Conservation (phyloP, 441 rosid genomes). For the Syzygium syzygioides region DNA sequence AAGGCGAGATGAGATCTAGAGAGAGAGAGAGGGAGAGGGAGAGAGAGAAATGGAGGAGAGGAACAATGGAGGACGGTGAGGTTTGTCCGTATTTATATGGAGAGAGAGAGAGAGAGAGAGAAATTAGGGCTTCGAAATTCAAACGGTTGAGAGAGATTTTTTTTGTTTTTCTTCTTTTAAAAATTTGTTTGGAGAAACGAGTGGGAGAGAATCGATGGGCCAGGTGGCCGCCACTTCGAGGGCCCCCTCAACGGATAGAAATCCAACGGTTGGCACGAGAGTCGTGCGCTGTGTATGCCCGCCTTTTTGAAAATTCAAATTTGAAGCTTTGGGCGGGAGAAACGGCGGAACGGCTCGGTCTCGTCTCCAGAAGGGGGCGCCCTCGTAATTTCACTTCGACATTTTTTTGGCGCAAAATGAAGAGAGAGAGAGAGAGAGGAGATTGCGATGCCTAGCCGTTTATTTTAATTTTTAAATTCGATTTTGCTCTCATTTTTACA, state of each 20-base stretch:
- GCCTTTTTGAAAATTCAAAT: neutral
- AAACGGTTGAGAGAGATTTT: constrained; percentile 1
- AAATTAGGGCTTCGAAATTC: neutral
- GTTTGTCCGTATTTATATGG: neutral
- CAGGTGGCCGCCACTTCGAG: constrained; percentile 9
- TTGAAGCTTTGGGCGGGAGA: constrained; percentile 4
- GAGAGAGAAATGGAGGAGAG: neutral
- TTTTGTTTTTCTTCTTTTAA: neutral
- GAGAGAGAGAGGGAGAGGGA: neutral
- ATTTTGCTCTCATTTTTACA: neutral
- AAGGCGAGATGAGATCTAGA: neutral
- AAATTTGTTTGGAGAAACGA: neutral
- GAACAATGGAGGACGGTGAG: neutral
- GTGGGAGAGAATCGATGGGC: constrained; percentile 7
- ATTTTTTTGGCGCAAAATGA: neutral
- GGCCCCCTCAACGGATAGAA: neutral
- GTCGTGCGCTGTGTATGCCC: neutral
- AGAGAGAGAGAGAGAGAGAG: neutral
- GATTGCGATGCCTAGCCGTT: neutral
- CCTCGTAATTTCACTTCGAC: neutral
- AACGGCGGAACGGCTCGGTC: neutral
- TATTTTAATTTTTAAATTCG: neutral
- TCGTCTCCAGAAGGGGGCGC: neutral
- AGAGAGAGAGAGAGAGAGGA: neutral
- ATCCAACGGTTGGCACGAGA: neutral